phyloP scores from a whole-genome alignment of 176 grass and related monocot species.

The Hsuehochloa calcarea region DNA sequence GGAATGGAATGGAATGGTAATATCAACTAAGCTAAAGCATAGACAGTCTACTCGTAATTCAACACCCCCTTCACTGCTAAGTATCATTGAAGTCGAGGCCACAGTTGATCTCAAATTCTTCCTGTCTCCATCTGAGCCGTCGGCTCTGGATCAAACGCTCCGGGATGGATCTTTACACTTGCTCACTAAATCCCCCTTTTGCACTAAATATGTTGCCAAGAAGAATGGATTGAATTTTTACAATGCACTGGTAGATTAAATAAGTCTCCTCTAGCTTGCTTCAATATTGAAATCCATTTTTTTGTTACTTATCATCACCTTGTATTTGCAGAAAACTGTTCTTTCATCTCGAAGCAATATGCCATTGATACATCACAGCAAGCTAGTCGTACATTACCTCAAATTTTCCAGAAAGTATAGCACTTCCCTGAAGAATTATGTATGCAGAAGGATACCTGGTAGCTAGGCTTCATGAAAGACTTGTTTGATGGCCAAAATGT shows the following conservation, averaged over 20 bases:
- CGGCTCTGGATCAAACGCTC: too few species aligned
- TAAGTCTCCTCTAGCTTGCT: background rate
- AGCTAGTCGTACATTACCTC: background rate
- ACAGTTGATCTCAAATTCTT: too few species aligned
- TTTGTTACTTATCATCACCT: background rate
- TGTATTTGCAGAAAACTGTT: background rate
- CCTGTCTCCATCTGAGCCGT: too few species aligned
- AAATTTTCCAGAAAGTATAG: background rate
- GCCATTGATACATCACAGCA: background rate
- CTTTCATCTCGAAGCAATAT: background rate
- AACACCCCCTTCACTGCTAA: too few species aligned
- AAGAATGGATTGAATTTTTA: background rate
- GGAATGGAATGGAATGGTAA: too few species aligned
- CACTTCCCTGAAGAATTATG: background rate
- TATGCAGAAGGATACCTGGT: constrained; percentile 2
- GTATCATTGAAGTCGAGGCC: too few species aligned
- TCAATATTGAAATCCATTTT: background rate
- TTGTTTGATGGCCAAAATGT: constrained; percentile 13
- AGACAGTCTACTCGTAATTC: too few species aligned
- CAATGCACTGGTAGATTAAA: background rate
- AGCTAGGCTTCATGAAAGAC: background rate
- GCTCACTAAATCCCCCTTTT: too few species aligned
- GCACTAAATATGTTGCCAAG: too few species aligned
- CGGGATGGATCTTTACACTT: too few species aligned
- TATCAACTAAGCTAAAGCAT: too few species aligned